Conservation (phyloP, 441 rosid genomes). For the Croton setiger region DNA sequence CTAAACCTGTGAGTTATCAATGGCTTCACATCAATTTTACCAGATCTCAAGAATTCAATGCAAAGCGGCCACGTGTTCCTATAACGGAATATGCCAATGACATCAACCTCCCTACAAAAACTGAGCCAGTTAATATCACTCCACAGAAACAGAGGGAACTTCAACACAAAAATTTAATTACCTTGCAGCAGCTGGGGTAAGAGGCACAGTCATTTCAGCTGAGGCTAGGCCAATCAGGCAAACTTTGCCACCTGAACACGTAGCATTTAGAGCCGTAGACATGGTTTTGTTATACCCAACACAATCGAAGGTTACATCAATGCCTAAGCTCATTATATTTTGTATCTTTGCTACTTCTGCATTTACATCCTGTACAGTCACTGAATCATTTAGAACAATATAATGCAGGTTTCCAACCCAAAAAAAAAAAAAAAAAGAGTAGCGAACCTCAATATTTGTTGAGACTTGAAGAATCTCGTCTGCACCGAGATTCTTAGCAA, state of each 20-base stretch:
- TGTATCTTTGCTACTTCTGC: conserved; percentile 52
- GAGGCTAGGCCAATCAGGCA: conserved; percentile 88
- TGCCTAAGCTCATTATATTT: conserved; percentile 43
- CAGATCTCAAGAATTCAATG: conserved; percentile 47
- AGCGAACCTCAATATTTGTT: conserved; percentile 45
- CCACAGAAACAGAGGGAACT: neutral
- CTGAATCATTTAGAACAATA: neutral
- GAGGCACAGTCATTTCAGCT: conserved; percentile 63
- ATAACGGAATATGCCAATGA: conserved; percentile 56
- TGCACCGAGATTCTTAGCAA: conserved; percentile 73
- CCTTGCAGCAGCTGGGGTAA: conserved; percentile 91
- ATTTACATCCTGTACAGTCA: conserved; percentile 42
- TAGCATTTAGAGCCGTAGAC: conserved; percentile 69
- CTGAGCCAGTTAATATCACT: neutral
- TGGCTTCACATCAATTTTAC: conserved; percentile 89
- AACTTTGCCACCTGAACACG: conserved; percentile 69
- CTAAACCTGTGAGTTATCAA: conserved; percentile 84
- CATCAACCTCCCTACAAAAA: conserved; percentile 33
- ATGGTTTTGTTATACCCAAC: conserved; percentile 75
- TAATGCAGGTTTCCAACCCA: too few species aligned
- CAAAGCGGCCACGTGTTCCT: conserved; percentile 21
- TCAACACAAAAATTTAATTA: conserved; percentile 16
- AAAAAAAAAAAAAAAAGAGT: neutral
- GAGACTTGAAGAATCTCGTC: conserved; percentile 59
- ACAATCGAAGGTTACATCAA: conserved; percentile 78